Evolutionary conservation across 2,329 filamentous ascomycete genomes (phyloP), one percentile per base, ranked within the genome.

Genomic region (Xylariaceae sp.): DNA sequence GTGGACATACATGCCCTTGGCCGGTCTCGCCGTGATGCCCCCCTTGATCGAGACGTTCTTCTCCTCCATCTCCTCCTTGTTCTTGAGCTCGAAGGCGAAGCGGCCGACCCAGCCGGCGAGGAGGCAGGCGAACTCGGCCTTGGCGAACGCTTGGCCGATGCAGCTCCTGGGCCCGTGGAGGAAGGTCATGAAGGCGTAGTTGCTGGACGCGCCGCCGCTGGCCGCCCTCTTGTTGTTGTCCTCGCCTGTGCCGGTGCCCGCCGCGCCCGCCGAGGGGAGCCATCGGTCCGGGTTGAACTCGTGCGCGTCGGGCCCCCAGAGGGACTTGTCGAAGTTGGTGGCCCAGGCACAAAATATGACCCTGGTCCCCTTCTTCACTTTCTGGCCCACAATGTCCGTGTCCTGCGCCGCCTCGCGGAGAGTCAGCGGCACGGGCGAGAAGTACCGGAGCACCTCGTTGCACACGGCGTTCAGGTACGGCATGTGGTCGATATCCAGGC

Each of bases 101-200:
- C 76, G 71, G 1, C 88, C 88, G 3, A 90, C 73, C 71, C 85
- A 79, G 7, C 77, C 73, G 15, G 88, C 88, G 32, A 96, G 58
- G 46, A 96, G 64, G 56, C 84, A 90, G 7, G 86, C 87, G 62
- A 95, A 85, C 68, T 96, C 90, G 1, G 83, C 78, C 57, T 79
- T 83, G 0, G 89, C 85, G 63, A 95, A 95, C 2, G 71, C 70
- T 60, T 81, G 75, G 0, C 88, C 89, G 51, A 95, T 95, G 57
- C 89, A 95, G 55, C 82, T 85, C 37, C 88, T 69, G 2, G 88
- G 88, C 0, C 89, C 89, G 58, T 94, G 87, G 42, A 95, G 61
- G 63, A 95, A 95, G 0, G 86, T 90, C 63, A 90, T 59, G 53
- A 84, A 81, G 1, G 81, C 76, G 58, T 83, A 94, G 61, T 90